Evolutionary conservation across 345 rosid species (phyloP).

Genomic region (Bruguiera gymnorhiza): DNA sequence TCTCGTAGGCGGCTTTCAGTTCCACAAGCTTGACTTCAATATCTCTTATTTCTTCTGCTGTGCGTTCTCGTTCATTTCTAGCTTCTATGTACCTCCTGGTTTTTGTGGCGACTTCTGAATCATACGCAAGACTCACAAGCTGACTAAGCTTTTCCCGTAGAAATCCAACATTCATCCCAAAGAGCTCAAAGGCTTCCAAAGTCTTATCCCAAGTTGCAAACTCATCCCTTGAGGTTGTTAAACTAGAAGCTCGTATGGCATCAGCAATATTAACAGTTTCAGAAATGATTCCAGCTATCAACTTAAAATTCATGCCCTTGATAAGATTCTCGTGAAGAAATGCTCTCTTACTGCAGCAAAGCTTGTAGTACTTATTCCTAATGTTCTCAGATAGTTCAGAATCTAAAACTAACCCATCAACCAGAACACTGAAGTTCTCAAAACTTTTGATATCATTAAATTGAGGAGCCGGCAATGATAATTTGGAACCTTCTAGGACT

Average conservation of each 20-base stretch:
- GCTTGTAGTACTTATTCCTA: slow-evolving; percentile 45
- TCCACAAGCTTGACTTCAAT: slow-evolving; percentile 47
- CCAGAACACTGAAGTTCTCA: slow-evolving; percentile 43
- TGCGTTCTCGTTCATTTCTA: slow-evolving; percentile 30
- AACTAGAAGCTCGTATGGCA: slow-evolving; percentile 43
- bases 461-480: slow-evolving; percentile 36
- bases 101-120: slow-evolving; percentile 43
- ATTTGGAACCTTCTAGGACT: slow-evolving; percentile 56
- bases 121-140: slow-evolving; percentile 45
- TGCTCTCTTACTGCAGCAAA: slow-evolving; percentile 51
- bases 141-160: slow-evolving; percentile 39
- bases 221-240: slow-evolving; percentile 45
- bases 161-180: slow-evolving; percentile 64
- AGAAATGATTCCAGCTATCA: slow-evolving; percentile 46
- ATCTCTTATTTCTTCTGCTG: slow-evolving; percentile 42
- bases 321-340: slow-evolving; percentile 53
- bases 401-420: slow-evolving; percentile 46
- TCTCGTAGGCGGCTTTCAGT: slow-evolving; percentile 40
- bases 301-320: slow-evolving; percentile 46
- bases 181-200: slow-evolving; percentile 50
- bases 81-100: slow-evolving; percentile 55
- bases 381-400: slow-evolving; percentile 46
- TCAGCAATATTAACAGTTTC: slow-evolving; percentile 56
- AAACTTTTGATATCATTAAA: slow-evolving; percentile 40
- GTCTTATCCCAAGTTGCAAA: slow-evolving; percentile 52